These are phyloP conservation scores for Pisolithus marmoratus DNA, from an alignment of 768 basidiomycete species.

Conservation along the genomic window DNA sequence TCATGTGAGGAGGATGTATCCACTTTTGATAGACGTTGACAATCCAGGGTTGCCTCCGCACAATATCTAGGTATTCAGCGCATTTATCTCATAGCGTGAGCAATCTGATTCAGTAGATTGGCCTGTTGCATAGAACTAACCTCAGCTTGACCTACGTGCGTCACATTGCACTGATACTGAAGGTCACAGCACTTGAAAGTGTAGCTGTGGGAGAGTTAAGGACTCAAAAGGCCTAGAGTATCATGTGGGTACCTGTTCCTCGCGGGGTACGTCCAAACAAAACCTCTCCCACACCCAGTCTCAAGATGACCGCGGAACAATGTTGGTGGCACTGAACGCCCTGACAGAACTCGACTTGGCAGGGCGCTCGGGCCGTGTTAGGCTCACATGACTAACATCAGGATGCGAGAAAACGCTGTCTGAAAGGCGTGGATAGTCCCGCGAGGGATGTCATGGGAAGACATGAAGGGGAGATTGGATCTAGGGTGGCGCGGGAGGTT, in stretches of 20 bases:
- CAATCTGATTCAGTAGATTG: too few species aligned
- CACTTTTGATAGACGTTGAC: too few species aligned
- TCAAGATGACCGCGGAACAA: conserved; percentile 67
- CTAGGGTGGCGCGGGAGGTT: conserved; percentile 25
- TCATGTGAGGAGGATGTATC: not conserved
- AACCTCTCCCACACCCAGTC: conserved; percentile 72
- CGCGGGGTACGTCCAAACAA: conserved; percentile 54
- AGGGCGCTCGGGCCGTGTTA: not conserved
- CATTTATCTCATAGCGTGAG: too few species aligned
- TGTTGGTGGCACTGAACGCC: conserved; percentile 78
- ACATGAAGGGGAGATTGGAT: conserved; percentile 55
- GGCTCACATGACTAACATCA: conserved; percentile 82
- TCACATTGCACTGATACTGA: too few species aligned
- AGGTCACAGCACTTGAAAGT: too few species aligned
- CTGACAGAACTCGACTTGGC: conserved; percentile 34
- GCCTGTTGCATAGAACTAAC: too few species aligned
- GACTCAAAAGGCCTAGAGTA: not conserved
- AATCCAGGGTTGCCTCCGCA: too few species aligned
- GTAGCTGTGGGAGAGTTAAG: not conserved
- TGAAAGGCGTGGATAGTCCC: conserved; percentile 63
- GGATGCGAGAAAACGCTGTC: conserved; percentile 52
- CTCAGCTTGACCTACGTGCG: too few species aligned
- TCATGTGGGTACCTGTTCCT: not conserved
- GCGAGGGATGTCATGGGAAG: conserved; percentile 62
- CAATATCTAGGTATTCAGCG: too few species aligned